Percentiles rank a stretch among this genome's conserved stretches.
These are phyloP conservation scores for Carpinus fangiana DNA, from an alignment of 306 rosid genomes.

Conservation along the genomic window DNA sequence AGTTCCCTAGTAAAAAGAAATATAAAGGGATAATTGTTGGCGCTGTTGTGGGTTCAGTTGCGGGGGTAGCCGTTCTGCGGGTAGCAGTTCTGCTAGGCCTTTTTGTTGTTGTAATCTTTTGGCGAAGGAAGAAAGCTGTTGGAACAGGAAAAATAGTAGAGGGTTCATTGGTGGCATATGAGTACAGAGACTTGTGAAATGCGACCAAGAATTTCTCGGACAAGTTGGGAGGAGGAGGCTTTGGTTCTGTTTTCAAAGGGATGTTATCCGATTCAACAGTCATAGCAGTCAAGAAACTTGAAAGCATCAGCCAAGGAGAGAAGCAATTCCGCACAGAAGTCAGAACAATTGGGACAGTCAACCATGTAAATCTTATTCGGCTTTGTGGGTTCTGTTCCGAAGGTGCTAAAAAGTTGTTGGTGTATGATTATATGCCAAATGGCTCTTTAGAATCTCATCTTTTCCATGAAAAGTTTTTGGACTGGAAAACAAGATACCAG, in stretches of 20 bases:
- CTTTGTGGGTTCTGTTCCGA: slow-evolving; percentile 92
- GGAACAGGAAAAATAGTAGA: slow-evolving; percentile 51
- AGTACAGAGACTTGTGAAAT: too few species aligned
- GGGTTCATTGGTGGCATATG: slow-evolving; percentile 68
- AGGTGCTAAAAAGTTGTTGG: slow-evolving; percentile 61
- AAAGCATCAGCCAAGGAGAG: slow-evolving; percentile 87
- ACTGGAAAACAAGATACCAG: slow-evolving; percentile 77
- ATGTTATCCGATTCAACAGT: not conserved
- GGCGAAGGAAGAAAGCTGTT: slow-evolving; percentile 36
- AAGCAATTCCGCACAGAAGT: slow-evolving; percentile 86
- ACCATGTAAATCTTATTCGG: slow-evolving; percentile 83
- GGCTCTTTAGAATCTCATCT: slow-evolving; percentile 64
- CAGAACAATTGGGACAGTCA: slow-evolving; percentile 79
- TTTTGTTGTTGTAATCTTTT: slow-evolving; percentile 32
- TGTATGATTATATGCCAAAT: slow-evolving; percentile 82
- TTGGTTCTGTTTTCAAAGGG: slow-evolving; percentile 33
- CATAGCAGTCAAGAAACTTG: slow-evolving; percentile 58
- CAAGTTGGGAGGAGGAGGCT: slow-evolving; percentile 28
- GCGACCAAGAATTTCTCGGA: not conserved
- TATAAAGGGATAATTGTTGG: slow-evolving; percentile 42
- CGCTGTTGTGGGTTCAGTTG: slow-evolving; percentile 43
- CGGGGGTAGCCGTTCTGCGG: too few species aligned
- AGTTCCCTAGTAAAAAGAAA: too few species aligned
- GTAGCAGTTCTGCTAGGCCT: slow-evolving; percentile 38
- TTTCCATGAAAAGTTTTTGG: slow-evolving; percentile 49